Conservation (phyloP, 176 grass and related monocot species). For the Rhynchospora tenuis region DNA sequence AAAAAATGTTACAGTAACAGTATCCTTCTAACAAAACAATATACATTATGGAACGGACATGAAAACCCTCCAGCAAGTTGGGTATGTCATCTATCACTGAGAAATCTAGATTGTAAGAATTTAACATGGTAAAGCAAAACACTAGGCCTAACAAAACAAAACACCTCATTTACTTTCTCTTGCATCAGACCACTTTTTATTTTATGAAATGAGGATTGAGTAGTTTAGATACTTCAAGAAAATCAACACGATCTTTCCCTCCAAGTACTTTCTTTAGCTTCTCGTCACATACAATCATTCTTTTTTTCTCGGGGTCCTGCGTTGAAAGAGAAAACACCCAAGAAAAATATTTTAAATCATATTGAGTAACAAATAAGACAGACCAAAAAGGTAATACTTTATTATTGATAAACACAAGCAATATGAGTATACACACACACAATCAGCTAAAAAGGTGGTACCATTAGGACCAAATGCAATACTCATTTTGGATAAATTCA, state of each 20-base stretch:
- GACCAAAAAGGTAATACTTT: background rate
- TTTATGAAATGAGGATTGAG: conserved; percentile 65
- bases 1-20: no score
- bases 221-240: conserved; percentile 70
- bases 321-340: background rate
- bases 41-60: background rate
- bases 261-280: conserved; percentile 78
- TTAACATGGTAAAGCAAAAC: background rate
- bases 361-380: background rate
- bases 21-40: background rate
- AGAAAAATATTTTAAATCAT: conserved; percentile 12
- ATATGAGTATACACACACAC: background rate
- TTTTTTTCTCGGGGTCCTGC: conserved; percentile 75
- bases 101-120: background rate
- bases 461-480: background rate
- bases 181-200: background rate
- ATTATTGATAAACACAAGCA: background rate
- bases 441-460: background rate
- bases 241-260: conserved; percentile 64
- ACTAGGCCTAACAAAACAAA: background rate
- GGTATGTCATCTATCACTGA: background rate
- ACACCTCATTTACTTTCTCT: background rate
- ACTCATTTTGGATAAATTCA: background rate
- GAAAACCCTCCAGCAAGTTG: background rate
- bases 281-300: conserved; percentile 62